Percentiles rank a stretch among this genome's conserved stretches.
phyloP scores from a whole-genome alignment of 192 early-diverging fungal genomes.

The Coemansia asiatica region DNA sequence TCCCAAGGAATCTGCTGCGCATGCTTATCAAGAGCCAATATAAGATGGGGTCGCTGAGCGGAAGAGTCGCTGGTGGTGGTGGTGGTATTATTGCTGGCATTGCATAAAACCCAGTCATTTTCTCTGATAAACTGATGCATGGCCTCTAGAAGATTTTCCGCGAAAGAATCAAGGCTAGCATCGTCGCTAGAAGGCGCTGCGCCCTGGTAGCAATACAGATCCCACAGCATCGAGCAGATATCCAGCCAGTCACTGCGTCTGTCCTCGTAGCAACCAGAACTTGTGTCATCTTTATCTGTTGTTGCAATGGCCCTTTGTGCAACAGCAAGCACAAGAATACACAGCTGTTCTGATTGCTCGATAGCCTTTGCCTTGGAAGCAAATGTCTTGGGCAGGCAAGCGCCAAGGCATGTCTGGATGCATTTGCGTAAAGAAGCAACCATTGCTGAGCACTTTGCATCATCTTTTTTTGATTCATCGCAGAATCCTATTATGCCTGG shows the following conservation, averaged over 20 bases:
- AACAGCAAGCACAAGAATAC: constrained; percentile 58
- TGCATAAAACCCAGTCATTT: constrained; percentile 56
- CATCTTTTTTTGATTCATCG: too few relatives aligned
- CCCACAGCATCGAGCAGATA: constrained; percentile 47
- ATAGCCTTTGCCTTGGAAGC: constrained; percentile 28
- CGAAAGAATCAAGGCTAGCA: constrained; percentile 62
- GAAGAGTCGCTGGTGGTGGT: too few relatives aligned
- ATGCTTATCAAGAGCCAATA: constrained; percentile 85
- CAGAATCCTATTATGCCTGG: neutral
- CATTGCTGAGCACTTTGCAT: neutral
- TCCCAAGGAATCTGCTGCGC: constrained; percentile 89
- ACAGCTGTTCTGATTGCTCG: constrained; percentile 27
- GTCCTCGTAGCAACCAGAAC: constrained; percentile 36
- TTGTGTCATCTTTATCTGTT: too few relatives aligned
- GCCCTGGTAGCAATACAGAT: constrained; percentile 64
- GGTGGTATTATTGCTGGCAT: constrained; percentile 6
- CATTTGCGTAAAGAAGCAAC: constrained; percentile 4
- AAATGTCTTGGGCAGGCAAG: constrained; percentile 18
- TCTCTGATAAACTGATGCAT: constrained; percentile 58
- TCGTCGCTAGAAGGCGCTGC: constrained; percentile 23
- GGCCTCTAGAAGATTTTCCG: constrained; percentile 64
- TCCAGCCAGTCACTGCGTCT: constrained; percentile 35
- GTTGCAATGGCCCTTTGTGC: constrained; percentile 58
- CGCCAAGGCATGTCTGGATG: constrained; percentile 23
- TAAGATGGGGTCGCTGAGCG: constrained; percentile 60